Conservation (phyloP, 352 stramenopile species). For the Peronosclerospora sorghi region DNA sequence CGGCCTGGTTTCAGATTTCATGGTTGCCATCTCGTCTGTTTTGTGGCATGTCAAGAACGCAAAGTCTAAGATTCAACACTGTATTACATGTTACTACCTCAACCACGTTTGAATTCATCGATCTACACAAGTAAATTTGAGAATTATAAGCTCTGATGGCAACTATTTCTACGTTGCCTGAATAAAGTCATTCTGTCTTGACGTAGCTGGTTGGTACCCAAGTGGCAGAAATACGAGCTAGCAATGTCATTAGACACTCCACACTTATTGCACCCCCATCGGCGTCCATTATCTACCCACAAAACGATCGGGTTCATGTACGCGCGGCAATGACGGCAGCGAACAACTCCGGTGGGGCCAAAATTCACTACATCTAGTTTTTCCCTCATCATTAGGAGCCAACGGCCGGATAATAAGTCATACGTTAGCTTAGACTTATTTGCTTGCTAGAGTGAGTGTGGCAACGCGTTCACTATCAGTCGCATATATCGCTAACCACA, state of each 20-base stretch:
- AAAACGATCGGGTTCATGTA: slow-evolving; percentile 87
- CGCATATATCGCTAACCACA: slow-evolving; percentile 79
- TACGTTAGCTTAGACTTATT: slow-evolving; percentile 80
- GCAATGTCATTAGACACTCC: slow-evolving; percentile 85
- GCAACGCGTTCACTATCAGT: slow-evolving; percentile 56
- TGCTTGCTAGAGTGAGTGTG: slow-evolving; percentile 73
- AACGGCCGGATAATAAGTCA: slow-evolving; percentile 75
- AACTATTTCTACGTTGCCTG: slow-evolving; percentile 77
- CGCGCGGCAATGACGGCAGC: slow-evolving; percentile 81
- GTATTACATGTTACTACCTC: no score
- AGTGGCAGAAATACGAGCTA: slow-evolving; percentile 96
- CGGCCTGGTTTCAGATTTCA: no score
- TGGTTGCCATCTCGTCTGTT: no score
- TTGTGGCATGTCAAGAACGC: no score
- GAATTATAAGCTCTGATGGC: slow-evolving; percentile 87
- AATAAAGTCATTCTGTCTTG: slow-evolving; percentile 83
- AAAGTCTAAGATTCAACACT: no score
- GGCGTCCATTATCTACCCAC: slow-evolving; percentile 82
- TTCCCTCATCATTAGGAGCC: slow-evolving; percentile 48
- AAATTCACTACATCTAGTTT: slow-evolving; percentile 84
- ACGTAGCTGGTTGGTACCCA: slow-evolving; percentile 90
- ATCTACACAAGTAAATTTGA: no score
- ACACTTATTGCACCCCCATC: slow-evolving; percentile 85
- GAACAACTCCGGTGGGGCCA: slow-evolving; percentile 65
- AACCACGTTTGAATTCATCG: no score